phyloP scores from a whole-genome alignment of 2,329 filamentous ascomycete species.

The Colletotrichum tropicale region DNA sequence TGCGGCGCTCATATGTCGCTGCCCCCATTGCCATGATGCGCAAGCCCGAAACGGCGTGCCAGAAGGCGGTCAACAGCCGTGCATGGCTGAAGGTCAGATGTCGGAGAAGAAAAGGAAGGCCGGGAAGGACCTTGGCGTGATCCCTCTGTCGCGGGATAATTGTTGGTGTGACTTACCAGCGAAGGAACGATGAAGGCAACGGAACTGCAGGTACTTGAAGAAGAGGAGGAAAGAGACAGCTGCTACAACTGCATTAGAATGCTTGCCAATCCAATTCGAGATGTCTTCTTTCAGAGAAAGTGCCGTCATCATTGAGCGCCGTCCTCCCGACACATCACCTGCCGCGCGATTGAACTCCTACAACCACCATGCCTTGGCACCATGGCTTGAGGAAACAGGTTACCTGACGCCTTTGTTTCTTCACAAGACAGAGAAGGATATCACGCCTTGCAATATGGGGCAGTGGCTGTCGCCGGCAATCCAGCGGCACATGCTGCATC shows the following conservation, averaged over 20 bases:
- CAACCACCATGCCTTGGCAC: neutral
- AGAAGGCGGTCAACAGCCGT: neutral
- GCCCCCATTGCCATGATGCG: neutral
- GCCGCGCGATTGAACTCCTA: neutral
- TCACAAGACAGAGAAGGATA: neutral
- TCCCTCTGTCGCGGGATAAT: neutral
- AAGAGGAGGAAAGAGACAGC: neutral
- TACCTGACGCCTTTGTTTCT: neutral
- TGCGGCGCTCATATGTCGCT: rapidly evolving
- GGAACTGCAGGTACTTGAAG: neutral
- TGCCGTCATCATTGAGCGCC: neutral
- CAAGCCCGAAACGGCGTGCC: rapidly evolving
- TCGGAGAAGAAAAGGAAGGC: rapidly evolving
- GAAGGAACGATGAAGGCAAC: neutral
- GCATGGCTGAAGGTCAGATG: rapidly evolving
- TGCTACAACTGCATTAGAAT: neutral
- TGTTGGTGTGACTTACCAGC: rapidly evolving
- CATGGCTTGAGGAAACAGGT: neutral
- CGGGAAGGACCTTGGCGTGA: neutral
- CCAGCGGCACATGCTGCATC: neutral
- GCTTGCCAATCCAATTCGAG: neutral
- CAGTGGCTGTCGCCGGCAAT: neutral
- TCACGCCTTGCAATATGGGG: neutral
- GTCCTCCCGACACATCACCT: neutral
- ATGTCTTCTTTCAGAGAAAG: neutral